Conservation (phyloP, 2,329 filamentous ascomycete species). For the Dactylonectria estremocensis region DNA sequence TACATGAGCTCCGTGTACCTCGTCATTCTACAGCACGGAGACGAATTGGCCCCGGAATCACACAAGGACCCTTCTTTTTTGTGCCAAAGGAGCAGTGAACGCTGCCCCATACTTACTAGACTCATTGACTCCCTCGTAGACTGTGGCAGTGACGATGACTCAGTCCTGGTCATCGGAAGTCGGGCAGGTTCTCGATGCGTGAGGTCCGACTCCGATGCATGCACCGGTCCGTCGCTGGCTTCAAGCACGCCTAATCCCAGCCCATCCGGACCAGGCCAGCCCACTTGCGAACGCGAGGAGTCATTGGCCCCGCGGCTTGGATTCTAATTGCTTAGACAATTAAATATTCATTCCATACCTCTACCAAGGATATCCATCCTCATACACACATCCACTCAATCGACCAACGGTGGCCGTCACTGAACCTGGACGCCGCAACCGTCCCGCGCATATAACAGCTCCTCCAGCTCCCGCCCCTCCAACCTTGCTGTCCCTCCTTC, state of each 20-base stretch:
- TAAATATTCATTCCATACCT: conserved; percentile 4
- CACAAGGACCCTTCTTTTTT: neutral
- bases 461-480: conserved; percentile 13
- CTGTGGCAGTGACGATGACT: conserved; percentile 39
- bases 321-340: neutral
- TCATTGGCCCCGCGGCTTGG: conserved; percentile 18
- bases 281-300: conserved; percentile 25
- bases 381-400: neutral
- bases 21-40: neutral
- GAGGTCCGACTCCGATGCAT: conserved; percentile 39
- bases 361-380: neutral
- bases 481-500: conserved; percentile 13
- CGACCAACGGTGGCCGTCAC: neutral
- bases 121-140: neutral
- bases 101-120: neutral
- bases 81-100: neutral
- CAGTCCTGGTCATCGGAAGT: conserved; percentile 43
- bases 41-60: neutral
- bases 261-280: neutral
- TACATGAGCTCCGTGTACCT: neutral
- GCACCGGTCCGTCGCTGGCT: conserved; percentile 44
- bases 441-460: conserved; percentile 25
- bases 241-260: conserved; percentile 11
- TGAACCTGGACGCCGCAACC: conserved; percentile 18
- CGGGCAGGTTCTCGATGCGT: conserved; percentile 39